These are phyloP conservation scores for Aschersonia sp. DNA, from an alignment of 2,329 filamentous ascomycete species.

Conservation along the genomic window DNA sequence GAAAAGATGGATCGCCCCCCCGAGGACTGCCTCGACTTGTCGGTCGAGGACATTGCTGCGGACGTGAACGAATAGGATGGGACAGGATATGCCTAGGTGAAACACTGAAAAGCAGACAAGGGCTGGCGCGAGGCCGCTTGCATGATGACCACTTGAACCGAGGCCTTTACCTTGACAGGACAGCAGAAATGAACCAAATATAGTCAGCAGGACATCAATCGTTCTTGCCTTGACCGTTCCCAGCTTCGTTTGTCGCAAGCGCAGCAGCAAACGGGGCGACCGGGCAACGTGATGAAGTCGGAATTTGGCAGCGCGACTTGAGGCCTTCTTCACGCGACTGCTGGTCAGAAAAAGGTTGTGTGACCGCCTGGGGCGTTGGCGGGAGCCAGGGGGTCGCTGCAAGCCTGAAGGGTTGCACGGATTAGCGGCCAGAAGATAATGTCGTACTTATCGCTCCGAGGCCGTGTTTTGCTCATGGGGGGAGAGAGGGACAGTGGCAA, in stretches of 20 bases:
- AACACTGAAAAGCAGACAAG: constrained; percentile 17
- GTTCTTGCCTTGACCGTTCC: neutral
- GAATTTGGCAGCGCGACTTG: too few relatives aligned
- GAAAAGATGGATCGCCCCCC: constrained; percentile 72
- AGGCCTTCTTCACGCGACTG: neutral
- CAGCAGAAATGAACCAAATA: neutral
- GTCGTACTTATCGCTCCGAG: neutral
- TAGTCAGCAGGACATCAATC: neutral
- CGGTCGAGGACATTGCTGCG: constrained; percentile 45
- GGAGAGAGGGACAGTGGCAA: neutral
- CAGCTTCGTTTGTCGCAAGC: neutral
- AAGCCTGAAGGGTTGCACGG: neutral
- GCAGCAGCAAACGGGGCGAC: neutral
- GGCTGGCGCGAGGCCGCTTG: constrained; percentile 23
- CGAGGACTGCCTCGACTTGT: constrained; percentile 72
- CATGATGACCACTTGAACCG: constrained; percentile 17
- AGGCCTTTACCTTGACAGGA: constrained; percentile 3
- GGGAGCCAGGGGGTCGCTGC: neutral
- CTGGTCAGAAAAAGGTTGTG: neutral
- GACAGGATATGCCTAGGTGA: constrained; percentile 10
- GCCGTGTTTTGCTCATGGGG: neutral
- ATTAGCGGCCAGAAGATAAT: neutral
- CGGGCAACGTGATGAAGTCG: neutral
- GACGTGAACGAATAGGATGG: neutral
- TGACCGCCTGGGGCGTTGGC: neutral